These are phyloP conservation scores for Diaporthe caulivora DNA, from an alignment of 2,329 filamentous ascomycete species.

Conservation along the genomic window DNA sequence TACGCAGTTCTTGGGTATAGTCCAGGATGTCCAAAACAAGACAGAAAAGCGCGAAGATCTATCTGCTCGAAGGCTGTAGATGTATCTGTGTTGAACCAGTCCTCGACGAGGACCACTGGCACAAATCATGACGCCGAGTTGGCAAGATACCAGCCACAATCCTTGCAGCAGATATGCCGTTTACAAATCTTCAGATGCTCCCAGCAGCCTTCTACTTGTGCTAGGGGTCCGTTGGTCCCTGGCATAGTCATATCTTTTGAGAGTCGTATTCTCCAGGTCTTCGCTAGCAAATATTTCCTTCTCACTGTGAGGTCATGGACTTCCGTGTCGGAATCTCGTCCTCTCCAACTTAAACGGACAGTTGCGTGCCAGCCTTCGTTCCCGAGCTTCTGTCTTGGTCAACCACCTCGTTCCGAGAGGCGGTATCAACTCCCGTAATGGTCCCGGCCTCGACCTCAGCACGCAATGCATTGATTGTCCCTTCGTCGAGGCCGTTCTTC, in stretches of 20 bases:
- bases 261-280: not conserved
- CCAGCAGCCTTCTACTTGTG: not conserved
- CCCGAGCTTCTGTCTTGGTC: not conserved
- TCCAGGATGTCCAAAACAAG: not conserved
- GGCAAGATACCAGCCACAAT: not conserved
- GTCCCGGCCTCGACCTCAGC: conserved; percentile 37
- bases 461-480: conserved; percentile 31
- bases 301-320: not conserved
- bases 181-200: not conserved
- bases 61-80: not conserved
- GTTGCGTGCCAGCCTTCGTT: not conserved
- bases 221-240: not conserved
- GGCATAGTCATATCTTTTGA: not conserved
- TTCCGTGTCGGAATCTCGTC: no score
- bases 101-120: not conserved
- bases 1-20: not conserved
- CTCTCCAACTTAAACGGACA: not conserved
- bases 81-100: not conserved
- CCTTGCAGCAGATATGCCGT: not conserved
- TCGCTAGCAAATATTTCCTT: not conserved
- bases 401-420: not conserved
- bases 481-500: conserved; percentile 34
- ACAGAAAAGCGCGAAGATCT: no score
- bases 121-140: not conserved
- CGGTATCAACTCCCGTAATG: not conserved